Percentiles rank a stretch among this genome's conserved stretches.
Evolutionary conservation across 495 filamentous ascomycete species (phyloP).

Genomic region (Neurospora terricola): DNA sequence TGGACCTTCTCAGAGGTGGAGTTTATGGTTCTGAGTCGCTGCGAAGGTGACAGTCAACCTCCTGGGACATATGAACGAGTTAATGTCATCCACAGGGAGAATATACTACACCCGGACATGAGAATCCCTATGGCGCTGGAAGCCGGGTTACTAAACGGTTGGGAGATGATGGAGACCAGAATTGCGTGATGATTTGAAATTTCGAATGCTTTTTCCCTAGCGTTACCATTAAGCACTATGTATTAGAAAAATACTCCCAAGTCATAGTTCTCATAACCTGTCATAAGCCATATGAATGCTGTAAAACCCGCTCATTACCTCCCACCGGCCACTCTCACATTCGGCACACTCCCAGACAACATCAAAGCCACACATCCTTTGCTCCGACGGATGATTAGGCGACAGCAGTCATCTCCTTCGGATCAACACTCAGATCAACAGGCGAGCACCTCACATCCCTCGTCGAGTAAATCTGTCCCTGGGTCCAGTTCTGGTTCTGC

Average conservation of each 20-base stretch:
- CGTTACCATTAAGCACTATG: neutral
- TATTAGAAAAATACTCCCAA: neutral
- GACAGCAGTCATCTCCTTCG: conserved; percentile 25
- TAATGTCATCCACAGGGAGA: neutral
- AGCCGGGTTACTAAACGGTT: neutral
- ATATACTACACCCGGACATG: neutral
- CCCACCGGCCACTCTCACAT: neutral
- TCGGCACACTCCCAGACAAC: too few relatives aligned
- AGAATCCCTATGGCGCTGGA: neutral
- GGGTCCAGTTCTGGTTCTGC: conserved; percentile 31
- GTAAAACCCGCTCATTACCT: neutral
- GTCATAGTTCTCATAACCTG: neutral
- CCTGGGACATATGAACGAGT: neutral
- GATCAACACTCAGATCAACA: conserved; percentile 16
- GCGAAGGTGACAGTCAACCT: neutral
- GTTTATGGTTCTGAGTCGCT: neutral
- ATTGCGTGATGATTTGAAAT: neutral
- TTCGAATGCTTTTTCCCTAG: neutral
- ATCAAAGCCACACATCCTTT: too few relatives aligned
- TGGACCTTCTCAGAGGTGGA: too few relatives aligned
- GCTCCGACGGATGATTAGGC: conserved; percentile 11
- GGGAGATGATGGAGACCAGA: neutral
- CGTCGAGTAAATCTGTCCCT: conserved; percentile 31
- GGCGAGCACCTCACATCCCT: conserved; percentile 24
- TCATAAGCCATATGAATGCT: neutral